Conservation (phyloP, 2,329 filamentous ascomycete genomes). For the Trichoderma breve region DNA sequence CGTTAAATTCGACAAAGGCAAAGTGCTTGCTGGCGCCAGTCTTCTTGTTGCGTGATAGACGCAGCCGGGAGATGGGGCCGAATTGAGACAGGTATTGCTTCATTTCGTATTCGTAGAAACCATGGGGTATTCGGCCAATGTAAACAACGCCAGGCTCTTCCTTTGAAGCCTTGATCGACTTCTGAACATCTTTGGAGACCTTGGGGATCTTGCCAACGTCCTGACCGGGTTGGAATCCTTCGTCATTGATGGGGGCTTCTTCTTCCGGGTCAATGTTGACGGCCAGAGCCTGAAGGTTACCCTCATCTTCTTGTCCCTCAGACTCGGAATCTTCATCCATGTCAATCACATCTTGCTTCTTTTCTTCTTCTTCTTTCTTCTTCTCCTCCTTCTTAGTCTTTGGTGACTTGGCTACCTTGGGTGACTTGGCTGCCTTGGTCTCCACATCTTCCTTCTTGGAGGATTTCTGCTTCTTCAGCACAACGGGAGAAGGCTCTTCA, state of each 20-base stretch:
- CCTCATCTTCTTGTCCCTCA: slow-evolving; percentile 42
- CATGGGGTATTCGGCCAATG: slow-evolving; percentile 82
- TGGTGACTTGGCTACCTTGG: slow-evolving; percentile 23
- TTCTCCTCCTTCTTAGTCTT: slow-evolving; percentile 29
- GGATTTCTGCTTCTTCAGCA: slow-evolving; percentile 47
- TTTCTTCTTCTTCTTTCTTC: slow-evolving; percentile 27
- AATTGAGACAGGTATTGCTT: slow-evolving; percentile 92
- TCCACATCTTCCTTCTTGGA: slow-evolving; percentile 34
- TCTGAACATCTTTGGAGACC: slow-evolving; percentile 44
- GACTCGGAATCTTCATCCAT: slow-evolving; percentile 34
- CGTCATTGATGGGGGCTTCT: slow-evolving; percentile 39
- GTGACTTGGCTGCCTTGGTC: slow-evolving; percentile 34
- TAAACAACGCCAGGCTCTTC: slow-evolving; percentile 77
- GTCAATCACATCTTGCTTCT: slow-evolving; percentile 33
- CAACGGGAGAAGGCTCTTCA: slow-evolving; percentile 45
- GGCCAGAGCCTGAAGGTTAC: slow-evolving; percentile 44
- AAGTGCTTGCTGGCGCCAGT: slow-evolving; percentile 92
- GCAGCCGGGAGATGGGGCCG: slow-evolving; percentile 72
- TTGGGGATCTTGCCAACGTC: slow-evolving; percentile 52
- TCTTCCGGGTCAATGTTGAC: slow-evolving; percentile 46
- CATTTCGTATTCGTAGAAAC: slow-evolving; percentile 98
- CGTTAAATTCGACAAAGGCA: slow-evolving; percentile 87
- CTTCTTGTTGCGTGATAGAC: slow-evolving; percentile 86
- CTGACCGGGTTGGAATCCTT: slow-evolving; percentile 47
- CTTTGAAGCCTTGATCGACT: slow-evolving; percentile 43